Conservation (phyloP, 2,329 filamentous ascomycete species). For the Sporothrix mexicana region DNA sequence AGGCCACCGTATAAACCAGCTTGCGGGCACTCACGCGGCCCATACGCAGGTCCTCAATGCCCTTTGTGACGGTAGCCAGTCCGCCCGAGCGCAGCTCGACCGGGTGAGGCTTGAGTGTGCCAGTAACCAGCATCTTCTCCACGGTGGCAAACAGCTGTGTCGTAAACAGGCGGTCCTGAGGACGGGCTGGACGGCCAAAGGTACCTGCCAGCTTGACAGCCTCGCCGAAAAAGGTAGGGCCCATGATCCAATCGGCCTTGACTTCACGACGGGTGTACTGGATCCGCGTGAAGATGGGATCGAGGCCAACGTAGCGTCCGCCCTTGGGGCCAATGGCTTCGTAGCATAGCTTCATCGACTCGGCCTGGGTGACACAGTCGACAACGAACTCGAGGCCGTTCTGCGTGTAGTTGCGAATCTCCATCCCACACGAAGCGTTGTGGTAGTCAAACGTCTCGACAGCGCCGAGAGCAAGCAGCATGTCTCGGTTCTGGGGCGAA, state of each 20-base stretch:
- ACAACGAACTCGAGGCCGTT: slow-evolving; percentile 35
- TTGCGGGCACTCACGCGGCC: slow-evolving; percentile 34
- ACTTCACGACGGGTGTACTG: slow-evolving; percentile 35
- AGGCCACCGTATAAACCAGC: slow-evolving; percentile 32
- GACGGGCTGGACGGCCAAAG: slow-evolving; percentile 34
- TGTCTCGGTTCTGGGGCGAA: slow-evolving; percentile 35
- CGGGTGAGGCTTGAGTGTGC: slow-evolving; percentile 34
- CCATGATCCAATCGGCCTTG: slow-evolving; percentile 34
- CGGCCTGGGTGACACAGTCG: slow-evolving; percentile 36
- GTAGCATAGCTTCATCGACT: slow-evolving; percentile 36
- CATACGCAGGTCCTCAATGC: slow-evolving; percentile 35
- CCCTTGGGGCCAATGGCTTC: slow-evolving; percentile 34
- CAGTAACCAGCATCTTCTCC: slow-evolving; percentile 33
- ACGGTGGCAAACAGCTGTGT: slow-evolving; percentile 26
- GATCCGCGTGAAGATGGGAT: slow-evolving; percentile 34
- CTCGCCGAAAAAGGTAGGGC: slow-evolving; percentile 32
- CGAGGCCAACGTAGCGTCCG: slow-evolving; percentile 35
- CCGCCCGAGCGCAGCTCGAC: slow-evolving; percentile 34
- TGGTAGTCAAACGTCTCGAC: slow-evolving; percentile 38
- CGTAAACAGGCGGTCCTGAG: slow-evolving; percentile 35
- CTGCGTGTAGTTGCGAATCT: slow-evolving; percentile 38
- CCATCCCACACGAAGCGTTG: slow-evolving; percentile 36
- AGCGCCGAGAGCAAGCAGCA: slow-evolving; percentile 34
- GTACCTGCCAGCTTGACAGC: slow-evolving; percentile 34
- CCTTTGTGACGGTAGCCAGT: slow-evolving; percentile 30